Percentiles rank a stretch among this genome's conserved stretches.
phyloP scores from a whole-genome alignment of 2,329 filamentous ascomycete species.

The Lecanosticta acicola region DNA sequence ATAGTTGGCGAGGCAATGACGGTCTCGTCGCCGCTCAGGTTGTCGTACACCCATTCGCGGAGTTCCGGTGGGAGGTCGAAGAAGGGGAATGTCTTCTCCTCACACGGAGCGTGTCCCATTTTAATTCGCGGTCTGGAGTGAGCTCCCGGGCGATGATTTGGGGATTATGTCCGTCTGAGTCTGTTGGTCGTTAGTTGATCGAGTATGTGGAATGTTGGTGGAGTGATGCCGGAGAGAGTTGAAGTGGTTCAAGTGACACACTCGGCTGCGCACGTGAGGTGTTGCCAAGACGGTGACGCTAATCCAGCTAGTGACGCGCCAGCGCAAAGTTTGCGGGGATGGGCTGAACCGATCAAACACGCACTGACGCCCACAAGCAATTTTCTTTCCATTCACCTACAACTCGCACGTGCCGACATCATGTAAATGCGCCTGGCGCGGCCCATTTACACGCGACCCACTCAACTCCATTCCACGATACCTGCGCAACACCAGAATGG shows the following conservation, averaged over 20 bases:
- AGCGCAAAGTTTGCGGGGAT: background rate
- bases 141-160: no score
- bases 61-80: constrained; percentile 2
- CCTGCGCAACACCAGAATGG: constrained; percentile 24
- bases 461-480: constrained; percentile 6
- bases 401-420: background rate
- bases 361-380: background rate
- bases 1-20: background rate
- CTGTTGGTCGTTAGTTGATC: no score
- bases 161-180: no score
- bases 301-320: background rate
- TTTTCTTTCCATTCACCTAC: background rate
- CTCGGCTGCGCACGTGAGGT: background rate
- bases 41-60: constrained; percentile 2
- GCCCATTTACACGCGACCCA: background rate
- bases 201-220: no score
- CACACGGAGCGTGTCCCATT: no score
- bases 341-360: background rate
- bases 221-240: background rate
- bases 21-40: constrained; percentile 1
- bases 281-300: background rate
- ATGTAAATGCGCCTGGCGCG: background rate
- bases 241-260: no score
- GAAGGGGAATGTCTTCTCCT: constrained; percentile 1
- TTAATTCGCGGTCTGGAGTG: no score